Evolutionary conservation across 208 protist genomes (phyloP), one percentile per base, ranked within the genome.

Genomic region (Borovskyia barvae): DNA sequence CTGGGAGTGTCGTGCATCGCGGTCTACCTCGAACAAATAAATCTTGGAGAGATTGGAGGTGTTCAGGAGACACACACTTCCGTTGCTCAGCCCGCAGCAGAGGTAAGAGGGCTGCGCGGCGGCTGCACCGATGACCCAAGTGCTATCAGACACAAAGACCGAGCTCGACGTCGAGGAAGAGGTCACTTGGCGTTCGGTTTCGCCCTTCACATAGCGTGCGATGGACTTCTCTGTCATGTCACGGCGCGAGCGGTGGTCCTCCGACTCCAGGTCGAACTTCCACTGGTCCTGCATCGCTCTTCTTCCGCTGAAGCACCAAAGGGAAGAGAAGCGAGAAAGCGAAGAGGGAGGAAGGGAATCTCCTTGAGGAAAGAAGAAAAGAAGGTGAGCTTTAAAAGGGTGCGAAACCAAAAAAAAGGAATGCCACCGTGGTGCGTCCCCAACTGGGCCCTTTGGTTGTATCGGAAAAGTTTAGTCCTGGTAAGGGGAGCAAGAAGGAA

Each of bases 31-130:
- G 41, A 90, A 84, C 3, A 93, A 56, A 52, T 88, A 87, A 32
- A 72, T 79, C 48, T 91, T 91, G 15, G 61, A 51, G 17, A 90
- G 66, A 40, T 86, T 89, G 8, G 63, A 49, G 9, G 76, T 84
- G 62, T 90, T 86, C 1, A 94, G 55, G 29, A 94, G 50, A 55
- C 79, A 88, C 17, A 90, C 62, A 14, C 45, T 71, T 17, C 76
- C 83, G 58, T 84, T 73, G 56, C 68, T 85, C 3, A 94, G 75
- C 1, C 70, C 76, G 48, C 73, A 90, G 32, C 87, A 75, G 17
- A 90, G 54, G 47, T 71, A 87, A 8, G 74, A 61, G 3, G 76
- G 40, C 26, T 62, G 54, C 1, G 64, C 64, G 14, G 41, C 40
- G 6, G 64, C 51, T 4, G 74, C 36, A 2, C 61, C 66, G 22